Base-by-base conservation (phyloP, 257 asterid genomes). In the Solanum paucissectum region DNA sequence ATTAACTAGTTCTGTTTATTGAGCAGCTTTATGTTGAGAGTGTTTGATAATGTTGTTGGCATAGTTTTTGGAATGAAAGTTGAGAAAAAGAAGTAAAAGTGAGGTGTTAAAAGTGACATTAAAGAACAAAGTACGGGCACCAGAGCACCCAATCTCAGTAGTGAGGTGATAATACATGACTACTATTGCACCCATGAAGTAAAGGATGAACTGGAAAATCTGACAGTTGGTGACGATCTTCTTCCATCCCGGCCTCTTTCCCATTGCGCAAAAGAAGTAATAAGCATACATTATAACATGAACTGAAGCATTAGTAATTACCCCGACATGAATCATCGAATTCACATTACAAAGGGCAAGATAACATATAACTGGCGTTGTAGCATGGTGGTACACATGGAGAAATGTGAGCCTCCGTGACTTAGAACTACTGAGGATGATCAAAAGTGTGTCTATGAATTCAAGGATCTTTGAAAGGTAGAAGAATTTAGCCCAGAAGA, bases 331-430 rank as follows among this genome's bases (percentile, higher is more conserved):
- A 71, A 93, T 91, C 86, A 95, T 93, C 20, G 96, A 79, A 79
- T 42, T 25, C 68, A 91, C 32, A 89, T 93, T 79, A 52, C 90
- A 88, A 12, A 96, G 87, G 94, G 96, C 91, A 32, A 92, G 87
- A 83, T 94, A 93, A 84, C 95, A 93, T 94, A 95, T 92, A 36
- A 93, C 91, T 60, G 95, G 92, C 88, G 94, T 98, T 83, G 72
- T 93, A 2, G 98, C 94, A 90, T 95, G 99, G 87, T 96, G 99
- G 93, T 94, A 96, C 88, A 96, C 96, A 90, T 96, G 99, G 90
- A 96, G 95, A 92, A 96, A 95, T 46, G 98, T 87, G 9, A 96
- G 94, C 86, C 99, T 85, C 16, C 95, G 88, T 3, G 89, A 21
- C 6, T 94, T 84, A 23, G 98, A 90, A 8, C 88, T 93, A 58